A percentile compares a stretch with the other conserved stretches of the same genome.
Evolutionary conservation across 306 rosid species (phyloP).

Genomic region (Dryas octopetala): DNA sequence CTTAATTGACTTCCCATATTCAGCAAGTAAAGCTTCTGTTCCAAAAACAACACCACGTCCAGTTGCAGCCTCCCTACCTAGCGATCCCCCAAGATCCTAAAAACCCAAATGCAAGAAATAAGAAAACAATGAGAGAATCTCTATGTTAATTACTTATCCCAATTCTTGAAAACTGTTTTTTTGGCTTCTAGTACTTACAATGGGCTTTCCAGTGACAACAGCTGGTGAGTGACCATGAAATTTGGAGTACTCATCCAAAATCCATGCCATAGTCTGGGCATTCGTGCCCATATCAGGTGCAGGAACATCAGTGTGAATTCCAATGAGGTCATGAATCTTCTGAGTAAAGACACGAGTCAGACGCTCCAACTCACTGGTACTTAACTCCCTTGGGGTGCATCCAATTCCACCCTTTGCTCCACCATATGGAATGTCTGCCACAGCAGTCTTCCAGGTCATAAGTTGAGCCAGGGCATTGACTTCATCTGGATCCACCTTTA

Average conservation of each 20-base stretch:
- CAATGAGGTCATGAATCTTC: conserved; percentile 63
- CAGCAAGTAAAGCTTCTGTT: conserved; percentile 62
- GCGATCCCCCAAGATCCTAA: conserved; percentile 66
- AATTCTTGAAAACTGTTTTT: background rate
- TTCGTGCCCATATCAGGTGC: conserved; percentile 76
- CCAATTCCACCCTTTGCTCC: conserved; percentile 79
- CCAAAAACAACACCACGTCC: conserved; percentile 63
- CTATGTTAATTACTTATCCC: background rate
- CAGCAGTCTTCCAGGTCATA: conserved; percentile 77
- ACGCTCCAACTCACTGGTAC: conserved; percentile 56
- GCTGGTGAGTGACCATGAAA: conserved; percentile 71
- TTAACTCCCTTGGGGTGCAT: conserved; percentile 52
- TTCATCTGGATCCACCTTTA: conserved; percentile 69
- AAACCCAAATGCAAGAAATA: background rate
- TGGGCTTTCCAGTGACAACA: conserved; percentile 65
- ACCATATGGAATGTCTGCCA: conserved; percentile 63
- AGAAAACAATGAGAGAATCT: background rate
- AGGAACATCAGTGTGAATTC: conserved; percentile 61
- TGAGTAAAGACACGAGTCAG: conserved; percentile 66
- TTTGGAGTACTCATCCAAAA: conserved; percentile 68
- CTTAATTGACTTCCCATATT: conserved; percentile 50
- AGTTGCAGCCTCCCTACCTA: conserved; percentile 71
- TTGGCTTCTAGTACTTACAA: conserved; percentile 34
- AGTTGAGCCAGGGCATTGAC: conserved; percentile 69
- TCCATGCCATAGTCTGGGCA: conserved; percentile 72